Percentiles rank a stretch among this genome's conserved stretches.
phyloP scores from a whole-genome alignment of 805 yeast species.

The Nakazawaea laoshanensis region DNA sequence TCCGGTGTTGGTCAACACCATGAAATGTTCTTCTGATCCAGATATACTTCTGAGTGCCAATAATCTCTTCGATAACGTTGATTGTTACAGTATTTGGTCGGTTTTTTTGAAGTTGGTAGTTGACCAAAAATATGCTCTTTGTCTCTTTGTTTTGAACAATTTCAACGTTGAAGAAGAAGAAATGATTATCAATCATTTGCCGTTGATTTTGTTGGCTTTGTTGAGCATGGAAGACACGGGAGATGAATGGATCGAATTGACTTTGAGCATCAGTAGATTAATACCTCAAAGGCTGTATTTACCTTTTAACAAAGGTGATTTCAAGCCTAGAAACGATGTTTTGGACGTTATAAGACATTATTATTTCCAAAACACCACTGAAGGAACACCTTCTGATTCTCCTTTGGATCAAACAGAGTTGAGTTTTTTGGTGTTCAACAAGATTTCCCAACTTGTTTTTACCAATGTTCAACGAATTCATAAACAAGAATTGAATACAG shows the following conservation, averaged over 20 bases:
- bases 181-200: slow-evolving; percentile 68
- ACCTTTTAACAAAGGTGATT: slow-evolving; percentile 38
- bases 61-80: slow-evolving; percentile 79
- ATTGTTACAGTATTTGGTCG: slow-evolving; percentile 72
- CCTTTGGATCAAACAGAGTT: slow-evolving; percentile 38
- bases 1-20: slow-evolving; percentile 50
- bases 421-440: slow-evolving; percentile 29
- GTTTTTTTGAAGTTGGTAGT: slow-evolving; percentile 38
- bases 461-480: slow-evolving; percentile 12
- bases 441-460: slow-evolving; percentile 19
- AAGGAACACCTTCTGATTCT: slow-evolving; percentile 12
- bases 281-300: slow-evolving; percentile 59
- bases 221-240: slow-evolving; percentile 20
- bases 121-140: slow-evolving; percentile 33
- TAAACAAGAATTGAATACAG: slow-evolving; percentile 10
- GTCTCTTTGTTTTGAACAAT: slow-evolving; percentile 49
- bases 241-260: slow-evolving; percentile 28
- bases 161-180: slow-evolving; percentile 85
- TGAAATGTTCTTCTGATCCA: slow-evolving; percentile 24
- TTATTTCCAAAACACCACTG: slow-evolving; percentile 20
- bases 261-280: slow-evolving; percentile 34
- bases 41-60: slow-evolving; percentile 52
- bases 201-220: slow-evolving; percentile 50
- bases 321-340: slow-evolving; percentile 14
- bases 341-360: slow-evolving; percentile 23